phyloP scores from a whole-genome alignment of 345 rosid genomes.

The Psidium guajava region DNA sequence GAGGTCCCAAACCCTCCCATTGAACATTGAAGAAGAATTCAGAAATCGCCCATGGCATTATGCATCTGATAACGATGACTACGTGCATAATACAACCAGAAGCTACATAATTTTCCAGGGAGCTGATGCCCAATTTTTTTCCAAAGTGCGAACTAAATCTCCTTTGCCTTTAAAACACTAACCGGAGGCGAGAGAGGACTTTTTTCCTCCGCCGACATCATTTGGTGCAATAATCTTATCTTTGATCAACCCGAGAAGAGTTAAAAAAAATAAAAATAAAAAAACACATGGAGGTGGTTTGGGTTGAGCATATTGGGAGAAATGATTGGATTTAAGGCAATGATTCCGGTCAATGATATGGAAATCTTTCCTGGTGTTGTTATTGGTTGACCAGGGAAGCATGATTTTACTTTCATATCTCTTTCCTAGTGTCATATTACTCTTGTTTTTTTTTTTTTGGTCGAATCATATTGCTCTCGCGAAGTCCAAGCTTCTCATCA shows the following conservation, averaged over 20 bases:
- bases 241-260: background rate
- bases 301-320: background rate
- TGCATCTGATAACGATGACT: background rate
- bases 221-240: background rate
- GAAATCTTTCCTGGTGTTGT: background rate
- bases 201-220: background rate
- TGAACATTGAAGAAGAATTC: background rate
- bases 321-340: background rate
- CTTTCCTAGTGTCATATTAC: background rate
- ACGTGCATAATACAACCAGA: background rate
- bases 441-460: background rate
- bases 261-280: background rate
- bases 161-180: background rate
- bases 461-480: background rate
- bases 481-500: background rate
- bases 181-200: background rate
- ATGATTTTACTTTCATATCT: background rate
- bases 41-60: background rate
- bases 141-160: background rate
- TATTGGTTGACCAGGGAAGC: background rate
- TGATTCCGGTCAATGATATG: background rate
- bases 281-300: background rate
- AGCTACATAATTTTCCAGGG: background rate
- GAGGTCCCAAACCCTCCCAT: background rate
- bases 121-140: background rate